Evolutionary conservation across 2,329 filamentous ascomycete species (phyloP), one percentile per base, ranked within the genome.

Genomic region (Penicillium sp.): DNA sequence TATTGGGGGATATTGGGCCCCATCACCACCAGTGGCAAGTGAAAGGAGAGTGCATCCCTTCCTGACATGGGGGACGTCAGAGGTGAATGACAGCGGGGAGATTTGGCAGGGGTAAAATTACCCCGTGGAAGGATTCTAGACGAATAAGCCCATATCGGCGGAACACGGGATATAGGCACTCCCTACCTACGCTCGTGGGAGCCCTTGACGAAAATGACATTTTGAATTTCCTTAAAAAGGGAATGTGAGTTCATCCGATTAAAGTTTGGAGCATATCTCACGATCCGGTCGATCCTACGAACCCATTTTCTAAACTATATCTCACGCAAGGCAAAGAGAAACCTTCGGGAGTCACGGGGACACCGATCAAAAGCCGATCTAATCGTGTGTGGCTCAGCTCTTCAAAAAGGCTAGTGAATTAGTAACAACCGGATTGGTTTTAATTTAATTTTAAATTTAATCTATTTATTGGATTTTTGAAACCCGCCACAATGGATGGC

Each of bases 321-420:
- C 31, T 35, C n/a, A 51, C 2, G 25, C 17, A 42, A 53, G 33
- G 50, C 3, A 37, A 37, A 29, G 31, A 13, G n/a, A n/a, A 48
- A 25, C 41, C 40, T 6, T 19, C 17, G 25, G 43, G 13, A 10
- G 15, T n/a, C 42, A 42, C 21, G 19, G 40, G 40, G 40, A 40
- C 9, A 37, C 27, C 47, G 61, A 33, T n/a, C 1, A 40, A 40
- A 31, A 15, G 13, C 21, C 10, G 38, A 52, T 61, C 61, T 56
- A 45, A 40, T 63, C 9, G 17, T 40, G 17, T 40, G 64, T 66
- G 64, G 64, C 61, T 66, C 57, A 65, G 61, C 47, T 46, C 37
- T 40, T 25, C 8, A 2, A 12, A 29, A 17, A 23, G 54, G 54
- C 53, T 50, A 50, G 27, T 33, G 49, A 15, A n/a, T 41, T 41